These are phyloP conservation scores for Geotrichum carabidarum DNA, from an alignment of 1,139 yeast species.

Conservation along the genomic window DNA sequence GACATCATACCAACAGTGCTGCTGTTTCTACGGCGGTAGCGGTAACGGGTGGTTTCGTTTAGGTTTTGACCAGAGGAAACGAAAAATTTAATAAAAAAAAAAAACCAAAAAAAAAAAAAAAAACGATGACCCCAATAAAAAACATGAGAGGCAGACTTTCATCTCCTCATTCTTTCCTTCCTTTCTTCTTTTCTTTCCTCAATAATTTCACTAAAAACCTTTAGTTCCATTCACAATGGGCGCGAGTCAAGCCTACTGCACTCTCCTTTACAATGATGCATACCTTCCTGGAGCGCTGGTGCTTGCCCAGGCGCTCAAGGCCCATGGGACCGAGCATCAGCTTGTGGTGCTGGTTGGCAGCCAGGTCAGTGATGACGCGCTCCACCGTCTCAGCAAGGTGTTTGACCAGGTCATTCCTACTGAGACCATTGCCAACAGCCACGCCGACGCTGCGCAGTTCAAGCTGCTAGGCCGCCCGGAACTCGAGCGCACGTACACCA, in stretches of 20 bases:
- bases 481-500: slow-evolving; percentile 63
- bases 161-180: neutral
- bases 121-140: neutral
- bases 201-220: neutral
- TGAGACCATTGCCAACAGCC: slow-evolving; percentile 31
- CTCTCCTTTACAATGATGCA: slow-evolving; percentile 58
- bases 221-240: neutral
- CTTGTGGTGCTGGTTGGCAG: slow-evolving; percentile 37
- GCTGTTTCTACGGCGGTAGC: no score
- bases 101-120: neutral
- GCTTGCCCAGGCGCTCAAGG: slow-evolving; percentile 45
- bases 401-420: slow-evolving; percentile 38
- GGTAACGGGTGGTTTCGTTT: no score
- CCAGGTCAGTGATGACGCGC: slow-evolving; percentile 27
- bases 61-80: no score
- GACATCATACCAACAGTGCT: no score
- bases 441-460: slow-evolving; percentile 36
- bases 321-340: slow-evolving; percentile 23
- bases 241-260: slow-evolving; percentile 49
- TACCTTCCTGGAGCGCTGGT: slow-evolving; percentile 78
- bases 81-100: neutral
- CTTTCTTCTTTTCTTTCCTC: neutral
- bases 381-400: slow-evolving; percentile 27
- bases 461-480: slow-evolving; percentile 65
- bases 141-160: no score